Evolutionary conservation across 1,139 yeast species (phyloP).

Genomic region (Hemisphaericaspora xylofermentans): DNA sequence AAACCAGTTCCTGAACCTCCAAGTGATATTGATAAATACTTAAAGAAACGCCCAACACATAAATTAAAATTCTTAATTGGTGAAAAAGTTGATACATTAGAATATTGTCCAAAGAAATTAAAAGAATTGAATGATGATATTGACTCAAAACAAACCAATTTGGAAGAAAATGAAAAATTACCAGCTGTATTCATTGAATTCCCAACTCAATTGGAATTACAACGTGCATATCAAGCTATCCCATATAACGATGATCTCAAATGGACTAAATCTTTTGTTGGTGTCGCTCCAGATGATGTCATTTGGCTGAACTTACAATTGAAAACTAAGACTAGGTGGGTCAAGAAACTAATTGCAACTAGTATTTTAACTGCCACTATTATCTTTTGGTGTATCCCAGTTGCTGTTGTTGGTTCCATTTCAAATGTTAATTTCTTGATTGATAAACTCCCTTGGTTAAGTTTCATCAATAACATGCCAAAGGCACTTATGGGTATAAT

Average conservation of each 20-base stretch:
- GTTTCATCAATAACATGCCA: slow-evolving; percentile 73
- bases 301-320: slow-evolving; percentile 74
- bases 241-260: slow-evolving; percentile 67
- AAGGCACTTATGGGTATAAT: slow-evolving; percentile 67
- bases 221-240: slow-evolving; percentile 80
- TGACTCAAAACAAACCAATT: slow-evolving; percentile 52
- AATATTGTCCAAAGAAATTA: slow-evolving; percentile 64
- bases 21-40: slow-evolving; percentile 53
- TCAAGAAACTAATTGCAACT: slow-evolving; percentile 40
- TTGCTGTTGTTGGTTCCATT: slow-evolving; percentile 90
- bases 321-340: slow-evolving; percentile 40
- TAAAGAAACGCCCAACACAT: slow-evolving; percentile 73
- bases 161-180: slow-evolving; percentile 46
- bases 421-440: slow-evolving; percentile 79
- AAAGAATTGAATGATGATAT: slow-evolving; percentile 70
- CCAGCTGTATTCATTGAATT: slow-evolving; percentile 86
- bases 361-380: slow-evolving; percentile 53
- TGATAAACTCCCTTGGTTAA: slow-evolving; percentile 64
- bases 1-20: slow-evolving; percentile 53
- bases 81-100: slow-evolving; percentile 80
- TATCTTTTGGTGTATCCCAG: slow-evolving; percentile 92
- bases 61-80: slow-evolving; percentile 60
- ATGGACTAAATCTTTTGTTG: slow-evolving; percentile 60
- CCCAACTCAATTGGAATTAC: slow-evolving; percentile 83
- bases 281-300: slow-evolving; percentile 69